Conservation (phyloP, 1,284 basidiomycete genomes). For the Butyriboletus appendiculatus region DNA sequence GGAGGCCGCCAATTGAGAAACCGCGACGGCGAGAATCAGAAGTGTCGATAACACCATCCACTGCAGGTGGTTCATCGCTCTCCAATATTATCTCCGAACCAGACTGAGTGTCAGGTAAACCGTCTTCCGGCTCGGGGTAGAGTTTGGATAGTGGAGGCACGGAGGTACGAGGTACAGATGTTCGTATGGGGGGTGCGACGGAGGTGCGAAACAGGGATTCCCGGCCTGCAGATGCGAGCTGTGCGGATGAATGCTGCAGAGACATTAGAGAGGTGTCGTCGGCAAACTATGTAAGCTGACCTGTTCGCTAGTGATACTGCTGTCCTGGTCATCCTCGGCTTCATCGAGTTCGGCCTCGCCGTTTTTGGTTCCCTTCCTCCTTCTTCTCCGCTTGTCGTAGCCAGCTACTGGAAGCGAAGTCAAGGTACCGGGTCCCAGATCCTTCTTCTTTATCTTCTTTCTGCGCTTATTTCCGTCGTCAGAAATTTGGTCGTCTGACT, state of each 20-base stretch:
- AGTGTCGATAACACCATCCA: conserved; percentile 32
- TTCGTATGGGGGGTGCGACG: conserved; percentile 26
- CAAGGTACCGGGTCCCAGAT: conserved; percentile 52
- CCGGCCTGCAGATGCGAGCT: conserved; percentile 12
- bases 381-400: conserved; percentile 55
- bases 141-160: conserved; percentile 38
- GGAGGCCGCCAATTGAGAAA: conserved; percentile 48
- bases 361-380: conserved; percentile 40
- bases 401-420: conserved; percentile 65
- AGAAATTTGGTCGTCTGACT: conserved; percentile 58
- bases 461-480: conserved; percentile 56
- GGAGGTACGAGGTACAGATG: conserved; percentile 37
- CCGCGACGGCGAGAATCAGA: conserved; percentile 25
- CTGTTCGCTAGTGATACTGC: conserved; percentile 39
- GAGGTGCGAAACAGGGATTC: conserved; percentile 27
- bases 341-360: conserved; percentile 32
- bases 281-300: conserved; percentile 14
- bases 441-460: conserved; percentile 58
- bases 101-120: conserved; percentile 45
- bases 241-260: conserved; percentile 37
- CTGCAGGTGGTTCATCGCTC: conserved; percentile 46
- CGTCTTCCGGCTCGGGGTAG: conserved; percentile 35
- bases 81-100: conserved; percentile 62
- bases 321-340: conserved; percentile 33
- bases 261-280: conserved; percentile 5